Conservation (phyloP, 164 flowering plant genomes). For the Cinnamomum chago region DNA sequence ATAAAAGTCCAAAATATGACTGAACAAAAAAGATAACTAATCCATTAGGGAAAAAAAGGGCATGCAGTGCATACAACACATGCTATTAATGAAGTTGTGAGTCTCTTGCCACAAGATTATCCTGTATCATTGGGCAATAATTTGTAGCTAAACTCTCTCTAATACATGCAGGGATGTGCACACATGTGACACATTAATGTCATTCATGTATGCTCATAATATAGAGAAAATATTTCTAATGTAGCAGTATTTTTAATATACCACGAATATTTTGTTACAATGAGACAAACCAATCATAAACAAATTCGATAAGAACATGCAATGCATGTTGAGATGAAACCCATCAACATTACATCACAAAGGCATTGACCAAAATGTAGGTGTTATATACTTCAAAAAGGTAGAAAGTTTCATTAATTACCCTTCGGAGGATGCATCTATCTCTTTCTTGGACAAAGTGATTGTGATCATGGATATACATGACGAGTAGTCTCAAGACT, state of each 20-base stretch:
- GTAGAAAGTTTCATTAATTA: constrained; percentile 6
- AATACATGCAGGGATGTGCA: background rate
- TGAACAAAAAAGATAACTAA: background rate
- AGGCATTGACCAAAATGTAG: background rate
- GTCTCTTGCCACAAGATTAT: background rate
- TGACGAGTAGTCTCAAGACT: constrained; percentile 65
- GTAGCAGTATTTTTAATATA: too few relatives aligned
- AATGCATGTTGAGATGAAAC: too few relatives aligned
- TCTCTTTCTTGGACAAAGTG: constrained; percentile 52
- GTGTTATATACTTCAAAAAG: background rate
- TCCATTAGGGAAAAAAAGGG: background rate
- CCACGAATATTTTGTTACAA: too few relatives aligned
- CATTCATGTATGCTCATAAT: background rate
- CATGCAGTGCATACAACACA: background rate
- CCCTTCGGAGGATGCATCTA: constrained; percentile 55
- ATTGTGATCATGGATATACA: constrained; percentile 61
- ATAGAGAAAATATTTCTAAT: too few relatives aligned
- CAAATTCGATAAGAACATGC: too few relatives aligned
- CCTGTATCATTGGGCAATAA: background rate
- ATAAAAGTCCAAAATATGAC: too few relatives aligned
- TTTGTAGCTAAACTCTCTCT: background rate
- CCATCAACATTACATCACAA: too few relatives aligned
- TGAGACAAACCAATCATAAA: too few relatives aligned
- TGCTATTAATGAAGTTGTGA: background rate
- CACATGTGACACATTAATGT: background rate